Conservation (phyloP, 2,329 filamentous ascomycete species). For the Hysterium pulicare region DNA sequence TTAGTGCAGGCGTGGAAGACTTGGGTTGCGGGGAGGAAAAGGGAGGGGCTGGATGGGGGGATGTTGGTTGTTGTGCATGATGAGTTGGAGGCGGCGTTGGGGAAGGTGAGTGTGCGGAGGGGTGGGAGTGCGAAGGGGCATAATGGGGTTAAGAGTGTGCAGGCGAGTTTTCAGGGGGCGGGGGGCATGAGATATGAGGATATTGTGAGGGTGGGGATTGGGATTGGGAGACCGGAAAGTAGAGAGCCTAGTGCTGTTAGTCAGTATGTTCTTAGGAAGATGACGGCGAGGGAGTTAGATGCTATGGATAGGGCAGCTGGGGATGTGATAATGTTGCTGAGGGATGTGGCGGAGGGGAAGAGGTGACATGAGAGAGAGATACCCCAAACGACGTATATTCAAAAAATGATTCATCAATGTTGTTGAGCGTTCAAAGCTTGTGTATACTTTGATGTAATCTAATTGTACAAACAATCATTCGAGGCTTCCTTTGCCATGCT, state of each 20-base stretch:
- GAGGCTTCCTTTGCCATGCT: too few species aligned
- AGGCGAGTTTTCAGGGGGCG: too few species aligned
- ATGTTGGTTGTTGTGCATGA: constrained; percentile 80
- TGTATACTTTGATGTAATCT: too few species aligned
- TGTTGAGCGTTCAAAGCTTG: too few species aligned
- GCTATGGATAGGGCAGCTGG: constrained; percentile 47
- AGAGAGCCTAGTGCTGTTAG: constrained; percentile 67
- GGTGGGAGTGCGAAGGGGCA: constrained; percentile 53
- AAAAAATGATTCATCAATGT: too few species aligned
- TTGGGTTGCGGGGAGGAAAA: constrained; percentile 29
- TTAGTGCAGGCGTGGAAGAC: constrained; percentile 64
- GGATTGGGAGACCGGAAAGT: constrained; percentile 77
- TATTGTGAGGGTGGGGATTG: constrained; percentile 67
- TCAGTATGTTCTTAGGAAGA: constrained; percentile 71
- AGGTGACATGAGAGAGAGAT: too few species aligned
- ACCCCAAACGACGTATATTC: too few species aligned
- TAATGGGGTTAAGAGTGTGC: constrained; percentile 45
- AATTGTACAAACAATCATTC: too few species aligned
- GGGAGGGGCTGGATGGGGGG: constrained; percentile 29
- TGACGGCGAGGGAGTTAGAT: constrained; percentile 46
- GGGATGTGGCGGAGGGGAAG: constrained; percentile 45
- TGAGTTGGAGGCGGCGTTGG: constrained; percentile 73
- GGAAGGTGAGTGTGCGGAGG: constrained; percentile 61
- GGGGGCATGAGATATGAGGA: too few species aligned
- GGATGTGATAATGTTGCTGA: constrained; percentile 52